Evolutionary conservation across 176 grass and related monocot species (phyloP).

Genomic region (Raddia guianensis): DNA sequence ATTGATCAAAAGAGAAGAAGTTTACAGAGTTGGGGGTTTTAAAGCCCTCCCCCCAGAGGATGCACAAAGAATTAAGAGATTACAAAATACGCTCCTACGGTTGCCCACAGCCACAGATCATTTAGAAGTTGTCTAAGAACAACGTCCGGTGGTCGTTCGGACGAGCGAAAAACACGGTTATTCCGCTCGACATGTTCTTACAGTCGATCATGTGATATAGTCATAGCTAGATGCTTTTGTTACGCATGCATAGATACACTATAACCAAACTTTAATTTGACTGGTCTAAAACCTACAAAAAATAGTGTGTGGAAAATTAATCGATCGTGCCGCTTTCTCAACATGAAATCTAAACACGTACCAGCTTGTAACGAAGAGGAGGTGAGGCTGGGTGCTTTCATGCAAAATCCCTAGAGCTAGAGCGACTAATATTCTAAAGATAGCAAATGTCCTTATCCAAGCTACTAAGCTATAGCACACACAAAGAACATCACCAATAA

Average conservation of each 20-base stretch:
- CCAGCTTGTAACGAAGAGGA: constrained; percentile 32
- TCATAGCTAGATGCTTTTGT: not conserved
- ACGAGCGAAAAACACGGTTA: too few relatives aligned
- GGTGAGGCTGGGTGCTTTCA: constrained; percentile 34
- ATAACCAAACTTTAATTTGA: not conserved
- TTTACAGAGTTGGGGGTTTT: too few relatives aligned
- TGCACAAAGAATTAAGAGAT: too few relatives aligned
- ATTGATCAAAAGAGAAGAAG: too few relatives aligned
- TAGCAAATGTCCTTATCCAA: constrained; percentile 9
- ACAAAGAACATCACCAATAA: too few relatives aligned
- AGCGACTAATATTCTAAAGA: not conserved
- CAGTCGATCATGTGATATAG: not conserved
- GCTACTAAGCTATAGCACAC: not conserved
- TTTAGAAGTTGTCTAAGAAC: too few relatives aligned
- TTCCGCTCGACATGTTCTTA: too few relatives aligned
- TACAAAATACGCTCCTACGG: too few relatives aligned
- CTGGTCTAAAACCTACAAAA: constrained; percentile 4
- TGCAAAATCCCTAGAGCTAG: constrained; percentile 23
- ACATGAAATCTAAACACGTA: constrained; percentile 23
- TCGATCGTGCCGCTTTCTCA: not conserved
- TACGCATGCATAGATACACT: not conserved
- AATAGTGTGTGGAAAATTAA: not conserved
- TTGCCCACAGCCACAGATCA: too few relatives aligned
- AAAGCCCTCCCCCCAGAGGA: too few relatives aligned
- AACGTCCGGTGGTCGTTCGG: too few relatives aligned